Conservation (phyloP, 2,329 filamentous ascomycete species). For the Xylariaceae sp. region DNA sequence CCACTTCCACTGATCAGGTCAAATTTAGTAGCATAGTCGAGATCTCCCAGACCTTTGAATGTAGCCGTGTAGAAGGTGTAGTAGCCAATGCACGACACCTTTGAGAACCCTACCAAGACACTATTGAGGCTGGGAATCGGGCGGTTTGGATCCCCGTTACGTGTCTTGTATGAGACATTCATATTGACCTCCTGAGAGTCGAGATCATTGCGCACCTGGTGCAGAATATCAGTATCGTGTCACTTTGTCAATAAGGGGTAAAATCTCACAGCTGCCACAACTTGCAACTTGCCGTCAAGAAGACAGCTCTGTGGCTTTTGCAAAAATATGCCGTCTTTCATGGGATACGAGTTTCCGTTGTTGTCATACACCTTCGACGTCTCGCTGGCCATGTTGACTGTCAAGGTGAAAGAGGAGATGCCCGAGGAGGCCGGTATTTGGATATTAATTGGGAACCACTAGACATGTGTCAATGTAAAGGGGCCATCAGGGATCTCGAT, state of each 20-base stretch:
- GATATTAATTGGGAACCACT: slow-evolving; percentile 40
- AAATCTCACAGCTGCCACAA: slow-evolving; percentile 38
- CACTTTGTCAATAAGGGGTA: neutral
- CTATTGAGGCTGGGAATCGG: slow-evolving; percentile 40
- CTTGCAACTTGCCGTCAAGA: slow-evolving; percentile 40
- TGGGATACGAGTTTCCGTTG: slow-evolving; percentile 50
- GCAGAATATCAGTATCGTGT: slow-evolving; percentile 1
- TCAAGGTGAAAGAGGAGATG: slow-evolving; percentile 56
- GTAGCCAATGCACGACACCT: slow-evolving; percentile 41
- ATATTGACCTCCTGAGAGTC: slow-evolving; percentile 38
- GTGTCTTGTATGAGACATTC: slow-evolving; percentile 41
- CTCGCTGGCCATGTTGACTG: slow-evolving; percentile 45
- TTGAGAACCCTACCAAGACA: slow-evolving; percentile 36
- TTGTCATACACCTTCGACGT: slow-evolving; percentile 46
- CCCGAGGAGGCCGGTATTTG: slow-evolving; percentile 53
- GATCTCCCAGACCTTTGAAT: slow-evolving; percentile 40
- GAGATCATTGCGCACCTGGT: slow-evolving; percentile 43
- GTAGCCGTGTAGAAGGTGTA: slow-evolving; percentile 46
- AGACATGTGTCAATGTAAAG: slow-evolving; percentile 15
- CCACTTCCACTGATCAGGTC: slow-evolving; percentile 40
- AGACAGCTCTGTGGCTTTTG: slow-evolving; percentile 55
- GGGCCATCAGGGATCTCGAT: neutral
- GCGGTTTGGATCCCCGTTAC: slow-evolving; percentile 34
- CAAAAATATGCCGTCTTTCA: slow-evolving; percentile 51
- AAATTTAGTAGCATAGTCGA: slow-evolving; percentile 42